These are phyloP conservation scores for Halenospora varia DNA, from an alignment of 495 filamentous ascomycete species.

Conservation along the genomic window DNA sequence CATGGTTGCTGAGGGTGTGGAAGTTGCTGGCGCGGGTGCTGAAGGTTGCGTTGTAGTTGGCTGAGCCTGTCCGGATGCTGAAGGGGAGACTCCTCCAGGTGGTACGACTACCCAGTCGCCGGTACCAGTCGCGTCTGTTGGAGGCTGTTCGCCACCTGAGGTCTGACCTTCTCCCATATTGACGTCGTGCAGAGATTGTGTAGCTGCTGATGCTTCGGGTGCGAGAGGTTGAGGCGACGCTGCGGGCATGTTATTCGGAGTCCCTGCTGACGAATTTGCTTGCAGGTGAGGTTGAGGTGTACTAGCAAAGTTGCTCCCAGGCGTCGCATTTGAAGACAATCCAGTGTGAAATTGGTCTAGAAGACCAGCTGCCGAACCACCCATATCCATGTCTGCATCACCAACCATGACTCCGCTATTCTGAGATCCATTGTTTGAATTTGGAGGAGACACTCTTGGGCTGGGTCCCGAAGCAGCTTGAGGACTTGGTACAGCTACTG, in stretches of 20 bases:
- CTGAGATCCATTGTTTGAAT: constrained; percentile 40
- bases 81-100: constrained; percentile 35
- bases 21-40: constrained; percentile 8
- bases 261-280: constrained; percentile 42
- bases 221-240: constrained; percentile 2
- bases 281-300: constrained; percentile 34
- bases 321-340: constrained; percentile 48
- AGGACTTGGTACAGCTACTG: constrained; percentile 35
- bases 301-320: constrained; percentile 31
- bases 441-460: constrained; percentile 15
- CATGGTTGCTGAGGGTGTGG: background rate
- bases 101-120: constrained; percentile 55
- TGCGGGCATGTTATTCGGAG: constrained; percentile 27
- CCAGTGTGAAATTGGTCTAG: constrained; percentile 61
- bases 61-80: constrained; percentile 18
- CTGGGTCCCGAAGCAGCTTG: constrained; percentile 19
- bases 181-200: constrained; percentile 31
- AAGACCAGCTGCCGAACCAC: constrained; percentile 54
- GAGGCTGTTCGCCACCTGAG: constrained; percentile 9
- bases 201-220: constrained; percentile 23
- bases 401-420: constrained; percentile 47
- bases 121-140: constrained; percentile 28
- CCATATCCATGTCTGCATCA: constrained; percentile 64
- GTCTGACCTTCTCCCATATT: constrained; percentile 32
- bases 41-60: constrained; percentile 2